Base-by-base conservation (phyloP, 768 basidiomycete genomes). In the Lentinus tigrinus region DNA sequence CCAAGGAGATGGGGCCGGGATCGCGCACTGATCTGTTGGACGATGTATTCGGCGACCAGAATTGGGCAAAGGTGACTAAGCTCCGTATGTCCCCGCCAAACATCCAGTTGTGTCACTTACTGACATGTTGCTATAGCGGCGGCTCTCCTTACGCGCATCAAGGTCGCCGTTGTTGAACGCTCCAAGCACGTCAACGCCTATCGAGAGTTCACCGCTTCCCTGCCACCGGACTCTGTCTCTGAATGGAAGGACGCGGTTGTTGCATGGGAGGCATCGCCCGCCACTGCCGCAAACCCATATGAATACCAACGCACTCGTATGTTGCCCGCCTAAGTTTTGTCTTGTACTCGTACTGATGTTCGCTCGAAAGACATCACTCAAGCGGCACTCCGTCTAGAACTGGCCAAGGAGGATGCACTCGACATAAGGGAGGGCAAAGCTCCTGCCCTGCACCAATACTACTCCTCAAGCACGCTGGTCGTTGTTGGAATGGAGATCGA, bases 1-100 rank as follows among this genome's bases (percentile, higher is more conserved):
- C 71, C 3, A 58, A 67, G 3, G 75, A 76, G 39, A 78, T 77
- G 76, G 74, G 69, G 0, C 70, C 73, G 0, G 61, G 72, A 23
- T 58, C 70, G 43, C 28, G 72, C 0, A 61, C 65, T 11, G 75
- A 77, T 11, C 69, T 72, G 0, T 57, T 80, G 7, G 73, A 79
- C 52, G 72, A 78, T 42, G 58, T 64, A 19, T 65, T 70, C 21
- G 70, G 74, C 5, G 75, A 70, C 60, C 63, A 60, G 43, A 72
- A 73, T 53, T 77, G 73, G 74, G 73, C 73, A 34, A 78, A 78
- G 34, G 38, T 69, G 3, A 58, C 59, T 4, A 49, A 40, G 4
- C 37, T 74, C 21, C 66, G 72, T 70, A 39, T 38, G 66, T 61
- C 23, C n/a, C n/a, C n/a, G n/a, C n/a, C n/a, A n/a, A n/a, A 39